Evolutionary conservation across 1,284 basidiomycete species (phyloP).

Genomic region (Ceratobasidium sp.): DNA sequence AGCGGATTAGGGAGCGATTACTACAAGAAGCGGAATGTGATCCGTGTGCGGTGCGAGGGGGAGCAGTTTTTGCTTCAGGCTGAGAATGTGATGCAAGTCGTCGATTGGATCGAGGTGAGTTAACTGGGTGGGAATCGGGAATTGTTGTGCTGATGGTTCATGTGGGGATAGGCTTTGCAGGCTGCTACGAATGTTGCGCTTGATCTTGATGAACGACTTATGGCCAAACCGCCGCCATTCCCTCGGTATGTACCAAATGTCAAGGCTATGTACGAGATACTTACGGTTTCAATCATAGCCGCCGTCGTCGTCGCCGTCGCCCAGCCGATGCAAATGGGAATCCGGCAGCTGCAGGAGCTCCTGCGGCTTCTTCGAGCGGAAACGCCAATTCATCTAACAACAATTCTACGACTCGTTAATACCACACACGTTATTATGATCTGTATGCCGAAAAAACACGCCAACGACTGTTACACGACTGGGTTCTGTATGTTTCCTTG

Average conservation of each 20-base stretch:
- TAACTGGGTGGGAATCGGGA: slow-evolving; percentile 42
- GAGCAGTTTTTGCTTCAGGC: slow-evolving; percentile 98
- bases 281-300: slow-evolving; percentile 1
- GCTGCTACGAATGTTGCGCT: slow-evolving; percentile 92
- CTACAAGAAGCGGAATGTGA: slow-evolving; percentile 91
- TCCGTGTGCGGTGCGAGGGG: slow-evolving; percentile 91
- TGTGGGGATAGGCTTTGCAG: slow-evolving; percentile 74
- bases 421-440: slow-evolving; percentile 25
- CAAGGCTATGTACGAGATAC: background rate
- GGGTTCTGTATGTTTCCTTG: background rate
- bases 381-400: slow-evolving; percentile 4
- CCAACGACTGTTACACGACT: background rate
- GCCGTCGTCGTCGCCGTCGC: slow-evolving; percentile 27
- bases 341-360: background rate
- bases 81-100: slow-evolving; percentile 83
- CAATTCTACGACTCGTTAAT: slow-evolving; percentile 16
- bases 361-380: background rate
- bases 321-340: background rate
- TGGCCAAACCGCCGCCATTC: slow-evolving; percentile 87
- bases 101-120: slow-evolving; percentile 94
- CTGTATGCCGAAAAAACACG: slow-evolving; percentile 16
- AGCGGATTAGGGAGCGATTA: slow-evolving; percentile 96
- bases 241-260: slow-evolving; percentile 66
- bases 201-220: slow-evolving; percentile 88
- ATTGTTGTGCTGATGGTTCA: slow-evolving; percentile 40